Evolutionary conservation across 805 yeast species (phyloP).

Genomic region (Saccharomycopsis sp.): DNA sequence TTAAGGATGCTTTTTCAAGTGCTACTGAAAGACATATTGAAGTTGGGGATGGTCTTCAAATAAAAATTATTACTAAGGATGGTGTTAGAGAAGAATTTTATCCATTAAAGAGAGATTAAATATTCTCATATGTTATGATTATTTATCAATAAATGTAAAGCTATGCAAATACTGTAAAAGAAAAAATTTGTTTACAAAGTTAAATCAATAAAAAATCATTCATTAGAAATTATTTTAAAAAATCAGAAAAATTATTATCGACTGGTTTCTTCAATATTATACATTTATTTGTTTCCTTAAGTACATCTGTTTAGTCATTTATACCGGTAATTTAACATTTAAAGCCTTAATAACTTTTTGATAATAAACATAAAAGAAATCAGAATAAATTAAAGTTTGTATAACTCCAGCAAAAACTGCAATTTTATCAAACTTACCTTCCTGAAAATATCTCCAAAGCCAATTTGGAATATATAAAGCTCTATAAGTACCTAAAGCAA

Average conservation of each 20-base stretch:
- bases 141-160: too few relatives aligned
- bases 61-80: constrained; percentile 83
- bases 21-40: constrained; percentile 98
- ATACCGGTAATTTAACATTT: constrained; percentile 61
- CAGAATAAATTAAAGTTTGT: constrained; percentile 85
- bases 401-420: constrained; percentile 71
- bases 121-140: background rate
- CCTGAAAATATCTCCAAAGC: constrained; percentile 72
- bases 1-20: constrained; percentile 87
- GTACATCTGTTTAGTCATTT: constrained; percentile 5
- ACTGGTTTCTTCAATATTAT: too few relatives aligned
- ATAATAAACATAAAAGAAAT: constrained; percentile 91
- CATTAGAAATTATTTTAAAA: too few relatives aligned
- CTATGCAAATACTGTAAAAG: too few relatives aligned
- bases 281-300: too few relatives aligned
- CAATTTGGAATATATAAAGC: constrained; percentile 90
- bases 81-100: constrained; percentile 78
- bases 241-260: too few relatives aligned
- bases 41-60: constrained; percentile 94
- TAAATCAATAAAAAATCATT: too few relatives aligned
- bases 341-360: constrained; percentile 68
- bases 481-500: constrained; percentile 86
- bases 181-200: too few relatives aligned
- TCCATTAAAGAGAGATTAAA: constrained; percentile 80
- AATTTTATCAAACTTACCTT: constrained; percentile 55